phyloP scores from a whole-genome alignment of 306 rosid species.

The Pueraria montana region DNA sequence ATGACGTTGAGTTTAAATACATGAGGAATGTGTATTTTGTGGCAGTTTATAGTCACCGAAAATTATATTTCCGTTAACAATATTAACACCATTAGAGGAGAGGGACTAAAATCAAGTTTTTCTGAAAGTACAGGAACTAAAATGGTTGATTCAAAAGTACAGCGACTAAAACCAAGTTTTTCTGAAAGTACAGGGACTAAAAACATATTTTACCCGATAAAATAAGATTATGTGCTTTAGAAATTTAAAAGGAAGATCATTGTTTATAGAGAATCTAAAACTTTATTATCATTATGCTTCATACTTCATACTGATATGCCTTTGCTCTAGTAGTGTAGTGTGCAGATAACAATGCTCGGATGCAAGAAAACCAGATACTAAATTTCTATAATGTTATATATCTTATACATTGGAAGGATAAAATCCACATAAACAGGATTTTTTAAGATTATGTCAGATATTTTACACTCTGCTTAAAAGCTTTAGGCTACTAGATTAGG shows the following conservation, averaged over 20 bases:
- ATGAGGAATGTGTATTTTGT: too few relatives aligned
- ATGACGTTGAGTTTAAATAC: too few relatives aligned
- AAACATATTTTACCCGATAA: too few relatives aligned
- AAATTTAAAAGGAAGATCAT: background rate
- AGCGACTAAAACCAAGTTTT: too few relatives aligned
- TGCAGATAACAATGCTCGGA: background rate
- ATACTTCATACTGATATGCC: constrained; percentile 2
- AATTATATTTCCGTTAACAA: too few relatives aligned
- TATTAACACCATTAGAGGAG: too few relatives aligned
- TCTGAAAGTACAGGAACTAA: too few relatives aligned
- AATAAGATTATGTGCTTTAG: constrained; percentile 4
- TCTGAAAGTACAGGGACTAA: too few relatives aligned
- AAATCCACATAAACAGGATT: background rate
- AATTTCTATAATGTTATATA: background rate
- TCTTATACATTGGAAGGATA: background rate
- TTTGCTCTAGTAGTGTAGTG: background rate
- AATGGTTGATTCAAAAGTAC: too few relatives aligned
- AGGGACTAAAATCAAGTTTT: too few relatives aligned
- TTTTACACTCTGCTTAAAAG: background rate
- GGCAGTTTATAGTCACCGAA: too few relatives aligned
- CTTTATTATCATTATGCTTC: background rate
- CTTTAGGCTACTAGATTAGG: background rate
- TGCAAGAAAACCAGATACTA: background rate
- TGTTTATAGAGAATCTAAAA: background rate
- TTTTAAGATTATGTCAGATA: background rate